Conservation (phyloP, 2,329 filamentous ascomycete species). For the Colletotrichum tanaceti region DNA sequence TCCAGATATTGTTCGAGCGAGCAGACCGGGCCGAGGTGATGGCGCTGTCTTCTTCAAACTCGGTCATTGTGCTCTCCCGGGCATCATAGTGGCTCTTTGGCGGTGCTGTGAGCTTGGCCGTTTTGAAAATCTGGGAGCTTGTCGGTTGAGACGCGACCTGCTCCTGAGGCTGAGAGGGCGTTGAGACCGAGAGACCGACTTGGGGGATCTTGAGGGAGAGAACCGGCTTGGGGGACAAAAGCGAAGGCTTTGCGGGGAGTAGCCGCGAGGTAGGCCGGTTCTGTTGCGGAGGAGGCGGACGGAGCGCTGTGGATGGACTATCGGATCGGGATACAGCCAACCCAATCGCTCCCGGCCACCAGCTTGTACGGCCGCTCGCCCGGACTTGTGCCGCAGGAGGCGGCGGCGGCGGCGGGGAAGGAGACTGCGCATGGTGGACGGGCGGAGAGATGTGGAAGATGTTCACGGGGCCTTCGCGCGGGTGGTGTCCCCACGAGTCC, state of each 20-base stretch:
- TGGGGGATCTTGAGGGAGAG: slow-evolving; percentile 55
- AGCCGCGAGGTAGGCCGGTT: slow-evolving; percentile 55
- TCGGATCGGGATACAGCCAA: slow-evolving; percentile 55
- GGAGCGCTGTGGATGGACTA: slow-evolving; percentile 42
- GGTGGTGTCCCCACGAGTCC: slow-evolving; percentile 50
- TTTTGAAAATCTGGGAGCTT: slow-evolving; percentile 36
- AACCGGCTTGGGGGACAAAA: slow-evolving; percentile 53
- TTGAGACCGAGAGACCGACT: slow-evolving; percentile 24
- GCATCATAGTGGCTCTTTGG: slow-evolving; percentile 41
- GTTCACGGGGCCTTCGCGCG: slow-evolving; percentile 37
- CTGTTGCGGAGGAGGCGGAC: slow-evolving; percentile 27
- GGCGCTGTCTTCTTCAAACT: slow-evolving; percentile 65
- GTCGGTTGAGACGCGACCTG: slow-evolving; percentile 35
- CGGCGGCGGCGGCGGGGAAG: slow-evolving; percentile 39
- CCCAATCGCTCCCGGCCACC: slow-evolving; percentile 55
- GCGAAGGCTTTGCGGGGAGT: slow-evolving; percentile 54
- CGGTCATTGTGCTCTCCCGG: slow-evolving; percentile 60
- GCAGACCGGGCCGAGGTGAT: slow-evolving; percentile 45
- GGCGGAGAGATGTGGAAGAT: slow-evolving; percentile 58
- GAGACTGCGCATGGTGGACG: slow-evolving; percentile 46
- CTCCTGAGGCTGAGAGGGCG: slow-evolving; percentile 18
- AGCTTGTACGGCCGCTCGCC: slow-evolving; percentile 44
- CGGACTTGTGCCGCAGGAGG: slow-evolving; percentile 31
- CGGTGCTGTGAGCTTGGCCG: slow-evolving; percentile 38
- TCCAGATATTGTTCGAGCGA: slow-evolving; percentile 60